A percentile compares a stretch with the other conserved stretches of the same genome.
Conservation (phyloP, 176 grass and related monocot genomes). For the Oryza coarctata region DNA sequence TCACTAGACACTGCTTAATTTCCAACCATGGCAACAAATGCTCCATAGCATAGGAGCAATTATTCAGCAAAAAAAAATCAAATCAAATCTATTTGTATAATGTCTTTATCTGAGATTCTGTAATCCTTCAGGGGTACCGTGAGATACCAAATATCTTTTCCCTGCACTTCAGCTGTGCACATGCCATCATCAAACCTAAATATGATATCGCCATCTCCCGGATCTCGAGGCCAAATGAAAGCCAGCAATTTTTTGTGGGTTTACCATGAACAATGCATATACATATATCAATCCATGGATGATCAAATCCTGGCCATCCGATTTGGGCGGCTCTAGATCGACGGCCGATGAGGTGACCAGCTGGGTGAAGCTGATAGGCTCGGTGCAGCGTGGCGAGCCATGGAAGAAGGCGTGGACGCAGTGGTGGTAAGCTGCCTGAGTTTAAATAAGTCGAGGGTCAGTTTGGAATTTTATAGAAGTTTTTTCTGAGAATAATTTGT, state of each 20-base stretch:
- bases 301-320: background rate
- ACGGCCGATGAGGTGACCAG: background rate
- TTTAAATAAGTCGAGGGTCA: background rate
- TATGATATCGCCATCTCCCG: background rate
- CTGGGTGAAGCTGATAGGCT: slow-evolving; percentile 25
- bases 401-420: slow-evolving; percentile 11
- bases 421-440: slow-evolving; percentile 16
- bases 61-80: background rate
- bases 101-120: background rate
- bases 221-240: background rate
- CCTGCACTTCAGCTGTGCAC: background rate
- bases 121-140: background rate
- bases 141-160: background rate
- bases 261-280: background rate
- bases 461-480: background rate
- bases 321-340: background rate
- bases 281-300: background rate
- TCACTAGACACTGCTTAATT: slow-evolving; percentile 45
- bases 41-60: background rate
- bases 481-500: background rate
- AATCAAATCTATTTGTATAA: background rate
- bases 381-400: background rate
- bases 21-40: background rate
- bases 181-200: background rate
- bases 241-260: background rate